A percentile compares a stretch with the other conserved stretches of the same genome.
phyloP scores from a whole-genome alignment of 225 moss, liverwort and hornwort species.

The Bryum argenteum region DNA sequence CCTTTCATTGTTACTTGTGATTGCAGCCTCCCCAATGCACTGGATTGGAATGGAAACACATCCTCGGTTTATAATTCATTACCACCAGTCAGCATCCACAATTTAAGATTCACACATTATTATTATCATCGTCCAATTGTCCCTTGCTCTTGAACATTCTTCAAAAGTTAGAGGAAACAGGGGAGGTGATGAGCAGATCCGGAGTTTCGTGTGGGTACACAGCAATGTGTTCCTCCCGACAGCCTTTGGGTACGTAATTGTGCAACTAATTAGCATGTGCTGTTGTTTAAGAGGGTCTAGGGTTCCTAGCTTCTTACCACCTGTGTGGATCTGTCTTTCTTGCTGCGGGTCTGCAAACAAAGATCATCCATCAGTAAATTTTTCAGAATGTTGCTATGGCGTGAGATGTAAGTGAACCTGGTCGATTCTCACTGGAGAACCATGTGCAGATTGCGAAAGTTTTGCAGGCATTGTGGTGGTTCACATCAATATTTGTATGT shows the following conservation, averaged over 20 bases:
- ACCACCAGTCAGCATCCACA: not conserved
- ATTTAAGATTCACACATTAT: not conserved
- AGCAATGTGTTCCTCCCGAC: slow-evolving; percentile 3
- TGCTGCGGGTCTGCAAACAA: not conserved
- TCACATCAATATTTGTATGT: not conserved
- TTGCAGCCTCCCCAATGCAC: too few relatives aligned
- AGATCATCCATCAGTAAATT: not conserved
- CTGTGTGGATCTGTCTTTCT: not conserved
- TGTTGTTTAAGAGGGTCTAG: slow-evolving; percentile 12
- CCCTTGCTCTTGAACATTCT: too few relatives aligned
- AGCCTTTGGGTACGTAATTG: slow-evolving; percentile 17
- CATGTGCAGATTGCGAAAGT: not conserved
- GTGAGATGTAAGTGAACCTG: not conserved
- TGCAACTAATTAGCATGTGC: not conserved
- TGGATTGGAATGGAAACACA: too few relatives aligned
- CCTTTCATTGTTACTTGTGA: too few relatives aligned
- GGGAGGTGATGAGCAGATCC: not conserved
- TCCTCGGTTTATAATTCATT: not conserved
- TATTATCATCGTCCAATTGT: not conserved
- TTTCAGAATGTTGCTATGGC: not conserved
- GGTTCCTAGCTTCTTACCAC: not conserved
- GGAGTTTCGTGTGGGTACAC: not conserved
- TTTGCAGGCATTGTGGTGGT: not conserved
- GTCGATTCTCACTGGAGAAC: not conserved
- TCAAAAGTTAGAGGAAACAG: not conserved